Evolutionary conservation across 768 basidiomycete genomes (phyloP), one percentile per base, ranked within the genome.

Genomic region (Rhizopogon sp.): DNA sequence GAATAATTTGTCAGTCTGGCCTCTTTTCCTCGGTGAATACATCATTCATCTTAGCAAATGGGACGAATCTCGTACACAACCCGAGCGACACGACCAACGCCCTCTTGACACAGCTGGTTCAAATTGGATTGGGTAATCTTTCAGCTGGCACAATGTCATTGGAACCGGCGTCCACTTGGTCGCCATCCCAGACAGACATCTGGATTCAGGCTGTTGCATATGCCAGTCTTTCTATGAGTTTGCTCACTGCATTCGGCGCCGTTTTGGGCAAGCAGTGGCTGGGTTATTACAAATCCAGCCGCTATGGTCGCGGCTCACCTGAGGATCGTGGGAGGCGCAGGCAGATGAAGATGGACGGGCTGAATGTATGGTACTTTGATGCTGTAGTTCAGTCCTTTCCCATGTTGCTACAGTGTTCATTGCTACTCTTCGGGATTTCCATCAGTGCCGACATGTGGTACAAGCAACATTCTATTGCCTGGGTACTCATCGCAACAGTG

Each of bases 211-310:
- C 45, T 39, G 31, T 61, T 17, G 39, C 40, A 29, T 61, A 61
- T 29, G 39, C 39, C 6, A 40, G 39, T 9, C 39, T 40, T 40
- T 40, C 39, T 47, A 49, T 17, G 60, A 56, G 54, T 33, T 44
- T 61, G 2, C 54, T 60, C 35, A 59, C 60, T 1, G 60, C 60
- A 3, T 11, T 60, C 14, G 51, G 54, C 14, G 59, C 60, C 5
- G 44, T 52, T 16, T 11, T 55, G 28, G 46, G 46, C 33, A 52
- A 52, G 39, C 55, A 56, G 39, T 55, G 54, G 54, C 31, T 51
- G 5, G 41, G 40, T n/a, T 37, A 56, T 39, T 56, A 52, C 50
- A 50, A 50, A 20, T n/a, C 39, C 6, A 40, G 39, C 39, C 55
- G 35, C 11, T 37, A 41, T 29, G 47, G 46, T 10, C 17, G 40